Evolutionary conservation across 2,329 filamentous ascomycete genomes (phyloP).

Genomic region (Rutstroemia sp.): DNA sequence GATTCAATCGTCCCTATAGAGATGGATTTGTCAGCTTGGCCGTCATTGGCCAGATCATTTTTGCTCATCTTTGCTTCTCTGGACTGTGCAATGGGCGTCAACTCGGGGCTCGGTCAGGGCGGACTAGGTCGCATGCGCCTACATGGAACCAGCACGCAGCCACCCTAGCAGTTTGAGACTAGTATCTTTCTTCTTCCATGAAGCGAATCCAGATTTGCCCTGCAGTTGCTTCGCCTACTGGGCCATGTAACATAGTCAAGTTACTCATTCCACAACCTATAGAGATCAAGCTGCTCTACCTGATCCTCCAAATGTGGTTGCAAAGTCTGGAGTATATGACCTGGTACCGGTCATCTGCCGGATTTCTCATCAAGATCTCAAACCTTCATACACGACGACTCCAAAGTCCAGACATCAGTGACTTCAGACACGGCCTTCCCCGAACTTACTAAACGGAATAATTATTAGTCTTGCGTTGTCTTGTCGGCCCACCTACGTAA

Average conservation of each 20-base stretch:
- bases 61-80: background rate
- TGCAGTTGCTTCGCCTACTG: background rate
- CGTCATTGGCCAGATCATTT: conserved; percentile 1
- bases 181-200: background rate
- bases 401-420: too few species aligned
- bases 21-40: background rate
- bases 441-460: background rate
- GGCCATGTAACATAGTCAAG: background rate
- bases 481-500: too few species aligned
- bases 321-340: background rate
- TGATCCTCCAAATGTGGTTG: background rate
- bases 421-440: too few species aligned
- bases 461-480: too few species aligned
- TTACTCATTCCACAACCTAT: background rate
- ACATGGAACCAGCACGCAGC: background rate
- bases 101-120: background rate
- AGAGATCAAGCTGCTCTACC: too few species aligned
- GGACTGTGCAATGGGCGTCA: background rate
- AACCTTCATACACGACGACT: background rate
- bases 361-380: background rate
- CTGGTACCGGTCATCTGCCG: background rate
- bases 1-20: background rate
- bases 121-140: background rate
- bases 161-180: background rate
- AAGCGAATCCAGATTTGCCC: background rate